These are phyloP conservation scores for Hymenoscyphus fructigenus DNA, from an alignment of 2,329 filamentous ascomycete species.

Conservation along the genomic window DNA sequence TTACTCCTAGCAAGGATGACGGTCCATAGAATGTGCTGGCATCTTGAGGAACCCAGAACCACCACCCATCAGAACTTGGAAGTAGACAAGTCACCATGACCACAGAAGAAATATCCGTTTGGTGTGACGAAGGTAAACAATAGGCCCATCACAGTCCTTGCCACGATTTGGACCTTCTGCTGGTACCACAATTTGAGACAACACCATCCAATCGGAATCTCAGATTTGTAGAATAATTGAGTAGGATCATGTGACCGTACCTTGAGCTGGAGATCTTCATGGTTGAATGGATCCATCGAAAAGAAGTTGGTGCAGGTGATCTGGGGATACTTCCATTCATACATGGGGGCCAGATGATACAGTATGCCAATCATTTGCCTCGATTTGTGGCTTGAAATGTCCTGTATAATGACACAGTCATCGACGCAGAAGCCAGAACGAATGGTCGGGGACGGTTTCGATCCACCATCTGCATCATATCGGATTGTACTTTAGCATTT, in stretches of 20 bases:
- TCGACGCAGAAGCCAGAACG: background rate
- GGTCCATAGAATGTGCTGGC: slow-evolving; percentile 27
- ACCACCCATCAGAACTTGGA: background rate
- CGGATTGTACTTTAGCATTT: background rate
- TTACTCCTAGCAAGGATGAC: slow-evolving; percentile 25
- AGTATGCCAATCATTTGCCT: background rate
- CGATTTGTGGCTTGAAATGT: background rate
- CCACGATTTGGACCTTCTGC: background rate
- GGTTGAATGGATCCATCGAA: background rate
- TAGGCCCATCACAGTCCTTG: background rate
- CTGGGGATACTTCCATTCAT: background rate
- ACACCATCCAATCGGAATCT: background rate
- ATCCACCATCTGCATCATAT: background rate
- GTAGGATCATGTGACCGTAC: background rate
- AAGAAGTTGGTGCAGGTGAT: background rate
- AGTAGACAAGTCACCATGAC: background rate
- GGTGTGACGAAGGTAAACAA: background rate
- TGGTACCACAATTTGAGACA: background rate
- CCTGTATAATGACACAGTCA: background rate
- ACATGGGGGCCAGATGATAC: background rate
- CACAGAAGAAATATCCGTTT: background rate
- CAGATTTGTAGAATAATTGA: background rate
- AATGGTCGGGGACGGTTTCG: background rate
- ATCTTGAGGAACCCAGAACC: slow-evolving; percentile 2
- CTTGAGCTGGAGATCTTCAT: background rate